Base-by-base conservation (phyloP, 768 basidiomycete species). In the Lactarius trivialis region DNA sequence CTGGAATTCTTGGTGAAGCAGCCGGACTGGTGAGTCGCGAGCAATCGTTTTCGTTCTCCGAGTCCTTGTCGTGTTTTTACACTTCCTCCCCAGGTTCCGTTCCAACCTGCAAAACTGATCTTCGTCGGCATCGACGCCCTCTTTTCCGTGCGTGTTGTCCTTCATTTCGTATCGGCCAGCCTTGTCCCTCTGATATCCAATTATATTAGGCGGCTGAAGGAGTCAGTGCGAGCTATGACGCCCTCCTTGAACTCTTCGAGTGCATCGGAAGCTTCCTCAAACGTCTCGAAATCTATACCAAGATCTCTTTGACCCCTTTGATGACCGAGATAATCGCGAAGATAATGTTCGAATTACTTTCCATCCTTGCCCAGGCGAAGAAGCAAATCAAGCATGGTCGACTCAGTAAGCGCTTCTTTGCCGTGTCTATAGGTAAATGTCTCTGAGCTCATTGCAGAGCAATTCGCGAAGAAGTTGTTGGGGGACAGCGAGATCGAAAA, bases 371-470 rank as follows among this genome's bases (percentile, higher is more conserved):
- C 48, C 41, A 43, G 17, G 55, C 55, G 11, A 56, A 39, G 26
- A 56, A 43, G n/a, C 55, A 56, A 28, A 55, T 45, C 11, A 49
- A 28, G 9, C 34, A 55, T 4, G 60, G 55, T 6, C 55, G 55
- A 7, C 2, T 49, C 48, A 28, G 48, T 49, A 15, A 49, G 48
- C 14, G 48, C 11, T 24, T 49, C 12, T 7, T 49, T 49, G n/a
- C 41, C 7, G 7, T 12, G 26, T 24, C 24, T 5, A 5, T 24
- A 11, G 7, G 28, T 28, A 8, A 8, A 26, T 24, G 14, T 34
- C 19, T 79, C 60, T n/a, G 26, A 34, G 17, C 26, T 19, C 19
- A 0, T 24, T 19, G 3, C 21, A 58, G 39, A 30, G 28, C 19
- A 30, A 26, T 41, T 56, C n/a, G 21, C 34, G n/a, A 43, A 58